phyloP scores from a whole-genome alignment of 768 basidiomycete genomes.

The Lentinula sp. region DNA sequence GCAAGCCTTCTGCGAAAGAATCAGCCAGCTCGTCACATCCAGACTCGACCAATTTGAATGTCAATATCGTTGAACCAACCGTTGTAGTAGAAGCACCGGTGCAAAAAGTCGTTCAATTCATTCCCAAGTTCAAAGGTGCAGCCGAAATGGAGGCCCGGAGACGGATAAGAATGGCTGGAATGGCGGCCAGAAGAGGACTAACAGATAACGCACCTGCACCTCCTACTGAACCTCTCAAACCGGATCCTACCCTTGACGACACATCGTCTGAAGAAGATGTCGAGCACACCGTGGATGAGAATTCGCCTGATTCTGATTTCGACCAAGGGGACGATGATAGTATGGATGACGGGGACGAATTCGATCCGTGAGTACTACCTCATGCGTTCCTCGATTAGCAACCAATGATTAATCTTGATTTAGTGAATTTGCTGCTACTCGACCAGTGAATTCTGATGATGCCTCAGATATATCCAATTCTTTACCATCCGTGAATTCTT shows the following conservation, averaged over 20 bases:
- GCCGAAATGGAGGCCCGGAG: constrained; percentile 84
- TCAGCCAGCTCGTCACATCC: background rate
- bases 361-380: constrained; percentile 58
- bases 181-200: background rate
- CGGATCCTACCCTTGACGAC: constrained; percentile 34
- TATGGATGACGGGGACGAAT: constrained; percentile 66
- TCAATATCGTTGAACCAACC: constrained; percentile 35
- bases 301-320: constrained; percentile 43
- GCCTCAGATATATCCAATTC: constrained; percentile 23
- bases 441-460: constrained; percentile 49
- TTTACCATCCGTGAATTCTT: constrained; percentile 46
- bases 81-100: constrained; percentile 34
- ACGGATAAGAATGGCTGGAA: constrained; percentile 56
- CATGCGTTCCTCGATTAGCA: background rate
- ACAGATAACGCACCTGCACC: constrained; percentile 23
- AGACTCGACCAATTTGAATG: constrained; percentile 20
- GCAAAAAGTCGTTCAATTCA: constrained; percentile 51
- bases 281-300: constrained; percentile 38
- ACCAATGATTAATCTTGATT: background rate
- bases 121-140: constrained; percentile 76
- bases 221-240: constrained; percentile 22
- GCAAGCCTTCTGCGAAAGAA: background rate
- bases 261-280: constrained; percentile 55
- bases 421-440: constrained; percentile 67
- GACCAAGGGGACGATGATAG: constrained; percentile 44